Evolutionary conservation across 768 basidiomycete species (phyloP), one percentile per base, ranked within the genome.

Genomic region (Solioccasus polychromus): DNA sequence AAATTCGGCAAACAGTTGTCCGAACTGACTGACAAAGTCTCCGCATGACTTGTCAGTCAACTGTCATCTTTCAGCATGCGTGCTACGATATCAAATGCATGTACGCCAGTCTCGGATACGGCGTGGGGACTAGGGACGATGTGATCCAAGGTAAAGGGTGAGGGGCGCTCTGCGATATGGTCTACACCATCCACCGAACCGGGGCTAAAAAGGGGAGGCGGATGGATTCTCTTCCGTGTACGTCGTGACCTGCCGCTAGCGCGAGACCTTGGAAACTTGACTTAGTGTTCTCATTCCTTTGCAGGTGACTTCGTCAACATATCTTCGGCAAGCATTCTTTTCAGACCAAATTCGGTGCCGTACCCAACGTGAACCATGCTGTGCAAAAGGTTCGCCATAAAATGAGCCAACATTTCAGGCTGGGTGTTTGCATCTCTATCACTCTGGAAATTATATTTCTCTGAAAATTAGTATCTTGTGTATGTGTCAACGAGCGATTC

Each of bases 251-350:
- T 29, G 63, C 51, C 1, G 45, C 10, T 12, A 61, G 3, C 2
- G 63, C 60, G 22, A 65, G 63, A 41, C 63, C 63, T 64, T 25
- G 39, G 24, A 26, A 24, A 2, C 51, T 2, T 8, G 35, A 18
- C 31, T 32, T 5, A 32, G 31, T 15, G n/a, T 32, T 7, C 28
- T 7, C 28, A 28, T 28, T 28, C 28, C 7, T 12, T 7, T 7
- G 28, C 8, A 28, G n/a, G 18, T 11, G 3, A 30, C 2, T 15
- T 7, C n/a, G n/a, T n/a, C n/a, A 19, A 26, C 48, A 7, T 14
- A 80, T 83, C 85, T 72, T 87, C 84, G 5, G 74, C 75, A 1
- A 81, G 54, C 58, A 83, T 69, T 1, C 83, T 85, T 14, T 73
- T 77, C 30, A 86, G 39, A 8, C 74, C 73, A 47, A 87, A 85